These are phyloP conservation scores for Eimeria necatrix DNA, from an alignment of 169 alveolate species.

Conservation along the genomic window DNA sequence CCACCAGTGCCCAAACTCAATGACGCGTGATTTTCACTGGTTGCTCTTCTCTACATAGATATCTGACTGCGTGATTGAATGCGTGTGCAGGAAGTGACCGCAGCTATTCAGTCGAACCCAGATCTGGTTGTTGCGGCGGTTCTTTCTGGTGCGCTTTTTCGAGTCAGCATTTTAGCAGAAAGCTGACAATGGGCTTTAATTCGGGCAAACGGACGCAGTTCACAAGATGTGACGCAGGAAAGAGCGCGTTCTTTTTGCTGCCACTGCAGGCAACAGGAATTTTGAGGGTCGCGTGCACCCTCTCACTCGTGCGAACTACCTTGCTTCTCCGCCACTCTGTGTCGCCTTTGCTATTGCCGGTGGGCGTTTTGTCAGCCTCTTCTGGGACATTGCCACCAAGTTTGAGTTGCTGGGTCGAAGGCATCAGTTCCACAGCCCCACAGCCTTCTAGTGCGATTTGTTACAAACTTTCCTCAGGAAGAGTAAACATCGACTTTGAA, in stretches of 20 bases:
- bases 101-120: conserved; percentile 52
- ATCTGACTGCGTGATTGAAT: background rate
- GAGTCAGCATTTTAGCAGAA: background rate
- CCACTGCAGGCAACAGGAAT: conserved; percentile 96
- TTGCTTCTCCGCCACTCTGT: conserved; percentile 98
- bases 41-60: background rate
- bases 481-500: conserved; percentile 94
- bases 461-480: background rate
- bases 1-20: too few species aligned
- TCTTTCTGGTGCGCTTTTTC: conserved; percentile 61
- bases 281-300: conserved; percentile 98
- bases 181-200: background rate
- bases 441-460: background rate
- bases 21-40: background rate
- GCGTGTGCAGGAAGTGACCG: conserved; percentile 65
- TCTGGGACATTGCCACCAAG: background rate
- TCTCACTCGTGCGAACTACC: conserved; percentile 96
- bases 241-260: background rate
- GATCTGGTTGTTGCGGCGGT: conserved; percentile 66
- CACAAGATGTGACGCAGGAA: background rate
- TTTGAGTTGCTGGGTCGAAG: background rate
- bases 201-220: too few species aligned
- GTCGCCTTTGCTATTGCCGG: conserved; percentile 92
- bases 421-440: background rate
- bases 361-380: background rate